Evolutionary conservation across 2,329 filamentous ascomycete species (phyloP), one percentile per base, ranked within the genome.

Genomic region (Blastomyces parvus): DNA sequence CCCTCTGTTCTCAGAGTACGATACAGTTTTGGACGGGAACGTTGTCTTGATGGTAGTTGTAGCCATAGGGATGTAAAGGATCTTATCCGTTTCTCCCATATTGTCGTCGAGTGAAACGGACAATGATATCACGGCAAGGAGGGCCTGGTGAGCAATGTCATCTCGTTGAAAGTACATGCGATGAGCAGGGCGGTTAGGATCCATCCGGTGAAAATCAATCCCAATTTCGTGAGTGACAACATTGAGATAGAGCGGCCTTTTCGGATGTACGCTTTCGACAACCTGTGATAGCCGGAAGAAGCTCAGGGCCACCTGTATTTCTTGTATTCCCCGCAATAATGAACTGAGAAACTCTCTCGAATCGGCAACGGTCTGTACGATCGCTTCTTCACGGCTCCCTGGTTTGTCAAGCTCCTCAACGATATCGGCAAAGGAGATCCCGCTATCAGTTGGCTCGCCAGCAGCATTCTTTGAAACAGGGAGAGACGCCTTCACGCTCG

Each of bases 91-190:
- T 69, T 89, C 89, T 9, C 88, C 89, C 36, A 88, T 85, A n/a
- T 91, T 90, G 73, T 97, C 91, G 70, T 97, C 92, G 44, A 99
- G 82, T 48, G 91, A 94, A 63, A 97, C 83, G 0, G 93, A 93
- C 63, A 99, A 89, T 0, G 94, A 96, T 50, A 99, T 86, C 3
- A 92, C 94, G 22, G 93, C 94, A 27, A 94, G 84, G 44, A 99
- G 82, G 13, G 92, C 94, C 79, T 99, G 93, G 74, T 99, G 94
- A 14, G 94, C 94, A 70, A 97, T 87, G 72, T 97, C 94, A 66
- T 91, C 88, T 27, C 88, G 86, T 2, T 92, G 90, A 72, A 99
- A 99, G 76, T 99, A 97, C 94, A 97, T 99, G 66, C 94, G 87
- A 80, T 99, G 94, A 0, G 93, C 91, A 0, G 94, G 91, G 19